Evolutionary conservation across 768 basidiomycete genomes (phyloP), one percentile per base, ranked within the genome.

Genomic region (Asterophora parasitica): DNA sequence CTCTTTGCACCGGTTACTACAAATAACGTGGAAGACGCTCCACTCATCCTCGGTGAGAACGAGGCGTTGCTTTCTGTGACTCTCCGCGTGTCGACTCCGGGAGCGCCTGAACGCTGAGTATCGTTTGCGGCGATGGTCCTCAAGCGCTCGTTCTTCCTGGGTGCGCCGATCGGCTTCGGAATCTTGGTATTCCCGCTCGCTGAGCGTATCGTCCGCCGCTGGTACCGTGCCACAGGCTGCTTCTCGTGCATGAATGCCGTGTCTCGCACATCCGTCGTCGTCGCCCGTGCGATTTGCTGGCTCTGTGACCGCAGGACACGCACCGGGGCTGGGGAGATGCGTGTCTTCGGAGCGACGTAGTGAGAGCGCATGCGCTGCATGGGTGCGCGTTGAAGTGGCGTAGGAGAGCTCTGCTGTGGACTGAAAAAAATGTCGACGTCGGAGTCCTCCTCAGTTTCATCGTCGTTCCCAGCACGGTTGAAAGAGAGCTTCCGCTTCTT

Each of bases 401-500:
- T 58, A 9, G 60, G 58, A 17, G 55, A 31, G 12, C 12, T 61
- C 41, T 46, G 45, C 34, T 23, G 49, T 49, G 16, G 17, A 27
- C n/a, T 42, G 42, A 6, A 23, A 23, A 23, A 6, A 11, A 47
- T 42, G 36, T 43, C 49, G 34, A 53, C 54, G 28, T 58, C 52
- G 10, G 42, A 32, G 32, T 54, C 46, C 6, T 23, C 23, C 23
- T 23, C 23, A 23, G 23, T 6, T 5, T 50, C 54, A 34, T 10
- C 53, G 47, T 35, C 62, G 43, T 7, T 59, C 23, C 11, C 44
- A 36, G 30, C 45, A 38, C 36, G 54, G 51, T 40, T 56, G 23
- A 44, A 46, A 12, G 41, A 57, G 40, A 49, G 41, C 51, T 53
- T 68, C 58, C 46, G 58, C 58, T 33, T 61, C 58, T 61, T 68